Percentiles rank a stretch among this genome's conserved stretches.
Evolutionary conservation across 768 basidiomycete genomes (phyloP).

Genomic region (Agaricus blazei): DNA sequence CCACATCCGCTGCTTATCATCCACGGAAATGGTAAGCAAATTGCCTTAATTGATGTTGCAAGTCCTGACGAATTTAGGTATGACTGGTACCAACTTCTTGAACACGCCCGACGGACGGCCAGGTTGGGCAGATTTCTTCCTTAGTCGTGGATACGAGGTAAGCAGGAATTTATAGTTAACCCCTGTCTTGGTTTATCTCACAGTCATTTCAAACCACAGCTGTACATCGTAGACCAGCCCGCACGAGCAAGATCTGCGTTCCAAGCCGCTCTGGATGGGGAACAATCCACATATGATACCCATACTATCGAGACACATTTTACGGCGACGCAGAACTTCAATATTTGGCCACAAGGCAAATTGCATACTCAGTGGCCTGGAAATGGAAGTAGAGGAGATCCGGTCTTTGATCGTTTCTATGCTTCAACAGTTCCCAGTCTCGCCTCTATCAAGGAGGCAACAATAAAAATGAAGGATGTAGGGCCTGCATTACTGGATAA

Average conservation of each 20-base stretch:
- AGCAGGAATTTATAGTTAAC: conserved; percentile 3
- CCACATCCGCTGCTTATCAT: conserved; percentile 41
- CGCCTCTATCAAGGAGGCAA: conserved; percentile 26
- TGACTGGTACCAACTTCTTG: conserved; percentile 49
- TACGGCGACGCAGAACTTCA: conserved; percentile 33
- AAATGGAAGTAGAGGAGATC: conserved; percentile 40
- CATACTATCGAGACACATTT: conserved; percentile 33
- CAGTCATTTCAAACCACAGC: conserved; percentile 14
- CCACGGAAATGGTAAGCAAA: conserved; percentile 35
- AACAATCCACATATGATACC: conserved; percentile 23
- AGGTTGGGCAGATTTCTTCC: conserved; percentile 56
- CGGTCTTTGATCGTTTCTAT: conserved; percentile 40
- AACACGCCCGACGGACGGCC: conserved; percentile 49
- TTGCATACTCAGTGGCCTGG: conserved; percentile 52
- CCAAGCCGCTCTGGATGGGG: conserved; percentile 34
- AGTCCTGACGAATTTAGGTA: conserved; percentile 21
- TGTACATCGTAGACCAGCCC: conserved; percentile 44
- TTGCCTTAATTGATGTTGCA: neutral
- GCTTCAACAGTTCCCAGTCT: conserved; percentile 37
- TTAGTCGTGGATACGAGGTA: conserved; percentile 47
- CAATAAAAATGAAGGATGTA: conserved; percentile 35
- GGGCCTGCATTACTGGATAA: conserved; percentile 38
- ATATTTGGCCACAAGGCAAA: conserved; percentile 40
- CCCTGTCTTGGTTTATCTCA: neutral
- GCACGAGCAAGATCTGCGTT: conserved; percentile 41